Percentiles rank a stretch among this genome's conserved stretches.
phyloP scores from a whole-genome alignment of 257 asterid species.

The Solanum rostratum region DNA sequence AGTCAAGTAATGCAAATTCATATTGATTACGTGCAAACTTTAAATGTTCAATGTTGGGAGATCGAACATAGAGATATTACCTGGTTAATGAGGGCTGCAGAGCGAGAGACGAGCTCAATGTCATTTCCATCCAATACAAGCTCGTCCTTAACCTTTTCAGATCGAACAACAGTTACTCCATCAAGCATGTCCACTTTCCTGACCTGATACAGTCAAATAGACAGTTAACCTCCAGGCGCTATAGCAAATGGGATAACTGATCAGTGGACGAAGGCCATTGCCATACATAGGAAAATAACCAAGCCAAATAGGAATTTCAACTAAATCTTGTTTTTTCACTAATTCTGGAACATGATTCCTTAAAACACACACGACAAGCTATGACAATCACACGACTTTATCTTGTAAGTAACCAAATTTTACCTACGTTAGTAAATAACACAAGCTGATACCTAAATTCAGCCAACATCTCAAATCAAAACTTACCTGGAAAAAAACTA shows the following conservation, averaged over 20 bases:
- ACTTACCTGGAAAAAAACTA: neutral
- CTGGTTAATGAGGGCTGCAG: neutral
- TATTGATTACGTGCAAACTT: neutral
- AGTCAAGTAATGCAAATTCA: neutral
- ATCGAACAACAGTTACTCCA: neutral
- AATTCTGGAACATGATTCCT: too few species aligned
- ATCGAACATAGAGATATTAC: neutral
- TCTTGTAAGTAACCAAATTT: neutral
- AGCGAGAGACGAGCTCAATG: neutral
- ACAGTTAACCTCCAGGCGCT: neutral
- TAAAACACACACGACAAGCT: neutral
- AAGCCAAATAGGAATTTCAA: neutral
- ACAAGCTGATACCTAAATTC: neutral
- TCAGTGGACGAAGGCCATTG: neutral
- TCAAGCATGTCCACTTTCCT: conserved; percentile 3
- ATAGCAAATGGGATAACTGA: neutral
- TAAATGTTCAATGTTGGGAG: neutral
- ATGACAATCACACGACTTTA: neutral
- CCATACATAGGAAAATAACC: neutral
- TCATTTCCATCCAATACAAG: conserved; percentile 1
- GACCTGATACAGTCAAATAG: neutral
- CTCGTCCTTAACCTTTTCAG: conserved; percentile 1
- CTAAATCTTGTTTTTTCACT: neutral
- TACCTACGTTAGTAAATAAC: neutral
- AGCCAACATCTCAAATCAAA: neutral